Conservation (phyloP, 257 asterid species). For the Ehretia macrophylla region DNA sequence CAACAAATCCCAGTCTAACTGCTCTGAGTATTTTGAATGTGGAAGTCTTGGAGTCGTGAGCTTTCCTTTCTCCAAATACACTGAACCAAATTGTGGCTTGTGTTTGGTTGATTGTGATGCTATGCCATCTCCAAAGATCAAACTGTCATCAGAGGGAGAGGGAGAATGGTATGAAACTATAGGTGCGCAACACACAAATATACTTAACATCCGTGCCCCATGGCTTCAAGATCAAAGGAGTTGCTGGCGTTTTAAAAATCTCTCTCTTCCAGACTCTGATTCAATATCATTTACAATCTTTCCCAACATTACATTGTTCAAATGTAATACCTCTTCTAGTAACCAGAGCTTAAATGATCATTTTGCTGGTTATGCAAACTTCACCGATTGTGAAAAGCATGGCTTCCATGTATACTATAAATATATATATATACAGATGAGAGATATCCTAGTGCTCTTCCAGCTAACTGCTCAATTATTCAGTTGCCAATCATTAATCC, state of each 20-base stretch:
- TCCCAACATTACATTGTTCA: slow-evolving; percentile 21
- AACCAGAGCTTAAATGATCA: fast-evolving
- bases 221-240: neutral
- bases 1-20: neutral
- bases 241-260: slow-evolving; percentile 11
- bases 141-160: slow-evolving; percentile 9
- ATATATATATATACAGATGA: too few relatives aligned
- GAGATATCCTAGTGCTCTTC: neutral
- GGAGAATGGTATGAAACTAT: neutral
- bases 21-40: slow-evolving; percentile 16
- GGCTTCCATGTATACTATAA: too few relatives aligned
- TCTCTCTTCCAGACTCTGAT: slow-evolving; percentile 8
- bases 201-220: too few relatives aligned
- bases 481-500: slow-evolving; percentile 19
- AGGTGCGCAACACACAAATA: neutral
- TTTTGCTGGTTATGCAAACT: neutral
- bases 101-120: slow-evolving; percentile 11
- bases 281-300: slow-evolving; percentile 11
- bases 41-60: slow-evolving; percentile 14
- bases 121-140: slow-evolving; percentile 17
- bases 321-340: neutral
- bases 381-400: slow-evolving; percentile 2
- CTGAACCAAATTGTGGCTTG: slow-evolving; percentile 28
- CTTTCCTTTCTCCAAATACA: slow-evolving; percentile 21
- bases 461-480: neutral